These are phyloP conservation scores for Aspergillus neoniger DNA, from an alignment of 2,329 filamentous ascomycete genomes.

Conservation along the genomic window DNA sequence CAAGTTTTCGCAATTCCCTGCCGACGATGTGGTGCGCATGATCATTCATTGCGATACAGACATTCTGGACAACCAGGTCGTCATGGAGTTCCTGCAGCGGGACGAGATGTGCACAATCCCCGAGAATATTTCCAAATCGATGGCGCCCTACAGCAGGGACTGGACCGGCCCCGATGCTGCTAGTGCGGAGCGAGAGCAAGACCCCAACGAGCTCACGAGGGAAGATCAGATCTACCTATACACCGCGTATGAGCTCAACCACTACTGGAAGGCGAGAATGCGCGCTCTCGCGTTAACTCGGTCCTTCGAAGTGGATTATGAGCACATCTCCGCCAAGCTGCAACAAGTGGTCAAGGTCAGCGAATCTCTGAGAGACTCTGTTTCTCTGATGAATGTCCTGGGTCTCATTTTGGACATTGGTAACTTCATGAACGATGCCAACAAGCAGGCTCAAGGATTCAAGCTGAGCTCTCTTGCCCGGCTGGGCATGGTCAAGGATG, in stretches of 20 bases:
- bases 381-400: slow-evolving; percentile 92
- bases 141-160: slow-evolving; percentile 95
- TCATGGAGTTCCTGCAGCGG: slow-evolving; percentile 95
- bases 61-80: slow-evolving; percentile 82
- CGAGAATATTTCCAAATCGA: slow-evolving; percentile 84
- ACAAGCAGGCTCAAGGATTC: slow-evolving; percentile 97
- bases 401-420: slow-evolving; percentile 96
- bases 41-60: slow-evolving; percentile 93
- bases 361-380: slow-evolving; percentile 86
- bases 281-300: slow-evolving; percentile 81
- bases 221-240: slow-evolving; percentile 95
- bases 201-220: slow-evolving; percentile 83
- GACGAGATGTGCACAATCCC: slow-evolving; percentile 91
- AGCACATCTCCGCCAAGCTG: slow-evolving; percentile 83
- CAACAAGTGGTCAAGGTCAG: slow-evolving; percentile 83
- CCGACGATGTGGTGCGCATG: slow-evolving; percentile 85
- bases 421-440: slow-evolving; percentile 99
- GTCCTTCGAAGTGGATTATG: slow-evolving; percentile 84
- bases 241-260: slow-evolving; percentile 90
- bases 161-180: slow-evolving; percentile 87
- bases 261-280: slow-evolving; percentile 99
- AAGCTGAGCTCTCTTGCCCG: slow-evolving; percentile 93
- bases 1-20: slow-evolving; percentile 83
- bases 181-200: slow-evolving; percentile 76
- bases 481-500: slow-evolving; percentile 96